A percentile compares a stretch with the other conserved stretches of the same genome.
phyloP scores from a whole-genome alignment of 768 basidiomycete species.

The Hypholoma fasciculare region DNA sequence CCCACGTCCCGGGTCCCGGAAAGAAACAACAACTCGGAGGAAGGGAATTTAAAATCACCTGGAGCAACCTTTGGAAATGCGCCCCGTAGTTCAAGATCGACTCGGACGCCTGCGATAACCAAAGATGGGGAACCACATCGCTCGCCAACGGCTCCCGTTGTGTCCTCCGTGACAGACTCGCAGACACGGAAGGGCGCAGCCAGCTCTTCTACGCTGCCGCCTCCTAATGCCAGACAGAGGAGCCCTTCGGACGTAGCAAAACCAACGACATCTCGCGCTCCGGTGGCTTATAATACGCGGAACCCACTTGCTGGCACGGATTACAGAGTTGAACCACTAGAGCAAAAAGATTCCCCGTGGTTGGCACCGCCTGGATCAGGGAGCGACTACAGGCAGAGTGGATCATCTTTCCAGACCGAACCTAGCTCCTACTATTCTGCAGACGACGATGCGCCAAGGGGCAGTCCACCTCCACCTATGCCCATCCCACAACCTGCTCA shows the following conservation, averaged over 20 bases:
- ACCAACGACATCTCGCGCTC: background rate
- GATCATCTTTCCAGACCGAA: conserved; percentile 18
- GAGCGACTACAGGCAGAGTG: conserved; percentile 16
- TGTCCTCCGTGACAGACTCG: background rate
- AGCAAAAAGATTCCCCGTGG: conserved; percentile 6
- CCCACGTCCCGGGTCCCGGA: no score
- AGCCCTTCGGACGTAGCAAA: background rate
- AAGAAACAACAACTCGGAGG: no score
- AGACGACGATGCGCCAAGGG: conserved; percentile 12
- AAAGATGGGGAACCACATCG: conserved; percentile 10
- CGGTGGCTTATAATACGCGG: conserved; percentile 3
- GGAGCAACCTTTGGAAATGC: background rate
- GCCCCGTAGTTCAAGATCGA: conserved; percentile 10
- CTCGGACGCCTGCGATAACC: conserved; percentile 12
- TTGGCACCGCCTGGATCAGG: conserved; percentile 7
- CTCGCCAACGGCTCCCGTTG: conserved; percentile 14
- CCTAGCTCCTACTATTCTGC: conserved; percentile 20
- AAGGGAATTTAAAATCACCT: background rate
- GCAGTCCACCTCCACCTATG: conserved; percentile 14
- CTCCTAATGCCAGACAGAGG: background rate
- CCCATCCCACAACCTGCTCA: conserved; percentile 4
- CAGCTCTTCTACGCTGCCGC: background rate
- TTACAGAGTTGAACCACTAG: conserved; percentile 12
- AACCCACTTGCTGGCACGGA: conserved; percentile 11
- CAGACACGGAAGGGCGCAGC: background rate